Evolutionary conservation across 2,329 filamentous ascomycete species (phyloP).

Genomic region (Sporothrix humicola): DNA sequence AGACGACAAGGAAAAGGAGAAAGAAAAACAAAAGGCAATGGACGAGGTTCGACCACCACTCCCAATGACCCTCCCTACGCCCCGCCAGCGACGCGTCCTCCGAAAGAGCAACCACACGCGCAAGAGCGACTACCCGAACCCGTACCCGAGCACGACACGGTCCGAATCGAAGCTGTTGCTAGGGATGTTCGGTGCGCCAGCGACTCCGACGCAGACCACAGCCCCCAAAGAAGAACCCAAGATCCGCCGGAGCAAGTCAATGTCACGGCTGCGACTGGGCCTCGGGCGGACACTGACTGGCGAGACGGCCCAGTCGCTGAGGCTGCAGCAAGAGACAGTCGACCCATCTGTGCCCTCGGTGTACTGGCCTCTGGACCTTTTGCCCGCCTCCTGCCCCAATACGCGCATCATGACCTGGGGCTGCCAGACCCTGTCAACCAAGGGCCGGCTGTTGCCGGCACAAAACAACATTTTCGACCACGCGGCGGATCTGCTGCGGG

Average conservation of each 20-base stretch:
- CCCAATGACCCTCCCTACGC: not conserved
- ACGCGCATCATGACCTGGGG: conserved; percentile 44
- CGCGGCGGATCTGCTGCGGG: conserved; percentile 41
- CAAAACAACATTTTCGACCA: conserved; percentile 44
- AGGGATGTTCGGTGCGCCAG: not conserved
- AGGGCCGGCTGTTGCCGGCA: conserved; percentile 40
- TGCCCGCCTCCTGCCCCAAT: conserved; percentile 43
- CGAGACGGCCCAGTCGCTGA: conserved; percentile 23
- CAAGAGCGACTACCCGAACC: conserved; percentile 1
- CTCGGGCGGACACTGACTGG: conserved; percentile 4
- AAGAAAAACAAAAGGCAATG: not conserved
- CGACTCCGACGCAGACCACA: not conserved
- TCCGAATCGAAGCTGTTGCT: conserved; percentile 30
- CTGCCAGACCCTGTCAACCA: conserved; percentile 41
- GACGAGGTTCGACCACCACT: conserved; percentile 13
- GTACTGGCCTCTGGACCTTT: conserved; percentile 45
- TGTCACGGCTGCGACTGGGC: conserved; percentile 38
- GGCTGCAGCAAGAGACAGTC: not conserved
- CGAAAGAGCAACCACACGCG: conserved; percentile 27
- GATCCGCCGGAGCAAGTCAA: conserved; percentile 36
- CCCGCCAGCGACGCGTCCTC: conserved; percentile 31
- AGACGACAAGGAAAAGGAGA: not conserved
- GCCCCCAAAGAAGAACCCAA: conserved; percentile 1
- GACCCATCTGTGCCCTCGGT: conserved; percentile 23
- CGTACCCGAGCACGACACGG: conserved; percentile 11